A percentile compares a stretch with the other conserved stretches of the same genome.
Evolutionary conservation across 1,284 basidiomycete genomes (phyloP).

Genomic region (Takashimella koratensis): DNA sequence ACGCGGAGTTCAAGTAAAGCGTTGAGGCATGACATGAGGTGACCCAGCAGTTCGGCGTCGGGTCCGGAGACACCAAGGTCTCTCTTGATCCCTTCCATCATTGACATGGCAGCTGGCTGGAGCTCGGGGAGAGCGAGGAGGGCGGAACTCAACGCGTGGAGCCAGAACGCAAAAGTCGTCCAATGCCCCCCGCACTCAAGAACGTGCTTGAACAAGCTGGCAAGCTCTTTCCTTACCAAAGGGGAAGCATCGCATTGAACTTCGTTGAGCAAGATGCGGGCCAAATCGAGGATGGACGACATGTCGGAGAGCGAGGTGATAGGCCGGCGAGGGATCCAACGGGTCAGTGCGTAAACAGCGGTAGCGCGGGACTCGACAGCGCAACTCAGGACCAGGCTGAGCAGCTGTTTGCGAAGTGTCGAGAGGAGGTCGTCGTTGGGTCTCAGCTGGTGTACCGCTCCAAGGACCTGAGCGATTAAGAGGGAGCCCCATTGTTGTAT

Average conservation of each 20-base stretch:
- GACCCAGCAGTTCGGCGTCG: neutral
- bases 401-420: slow-evolving; percentile 9
- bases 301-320: neutral
- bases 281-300: slow-evolving; percentile 7
- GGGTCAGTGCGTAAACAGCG: slow-evolving; percentile 26
- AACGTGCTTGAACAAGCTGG: slow-evolving; percentile 15
- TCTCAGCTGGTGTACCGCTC: neutral
- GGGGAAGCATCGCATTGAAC: slow-evolving; percentile 24
- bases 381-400: slow-evolving; percentile 10
- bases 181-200: slow-evolving; percentile 17
- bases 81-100: neutral
- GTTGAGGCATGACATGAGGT: neutral
- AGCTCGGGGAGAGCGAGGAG: neutral
- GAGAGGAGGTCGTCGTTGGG: neutral
- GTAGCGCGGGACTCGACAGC: slow-evolving; percentile 31
- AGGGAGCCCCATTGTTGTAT: slow-evolving; percentile 37
- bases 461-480: slow-evolving; percentile 27
- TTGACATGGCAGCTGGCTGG: neutral
- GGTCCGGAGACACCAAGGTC: neutral
- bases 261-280: slow-evolving; percentile 9
- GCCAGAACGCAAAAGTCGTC: slow-evolving; percentile 17
- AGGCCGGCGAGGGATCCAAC: slow-evolving; percentile 13
- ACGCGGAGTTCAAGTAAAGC: neutral
- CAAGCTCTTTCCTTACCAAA: slow-evolving; percentile 30
- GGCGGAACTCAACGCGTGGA: neutral